phyloP scores from a whole-genome alignment of 176 grass and related monocot species.

The Thinopyrum elongatum region DNA sequence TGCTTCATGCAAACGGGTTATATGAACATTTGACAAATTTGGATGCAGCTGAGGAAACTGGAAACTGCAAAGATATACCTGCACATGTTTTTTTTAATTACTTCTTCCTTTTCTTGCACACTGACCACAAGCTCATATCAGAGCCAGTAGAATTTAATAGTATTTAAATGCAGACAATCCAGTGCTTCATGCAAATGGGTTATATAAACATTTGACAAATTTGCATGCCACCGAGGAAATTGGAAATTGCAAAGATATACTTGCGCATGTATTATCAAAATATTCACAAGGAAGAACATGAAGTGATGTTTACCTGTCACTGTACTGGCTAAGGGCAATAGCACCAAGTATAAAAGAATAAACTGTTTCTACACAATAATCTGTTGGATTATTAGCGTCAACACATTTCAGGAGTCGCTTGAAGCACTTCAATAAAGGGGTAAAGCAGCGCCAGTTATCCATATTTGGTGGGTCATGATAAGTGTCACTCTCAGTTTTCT shows the following conservation, averaged over 20 bases:
- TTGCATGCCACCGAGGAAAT: not conserved
- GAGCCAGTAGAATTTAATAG: slow-evolving; percentile 5
- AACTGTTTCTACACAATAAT: slow-evolving; percentile 63
- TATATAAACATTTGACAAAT: not conserved
- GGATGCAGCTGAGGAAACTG: not conserved
- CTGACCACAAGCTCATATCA: not conserved
- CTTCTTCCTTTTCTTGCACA: not conserved
- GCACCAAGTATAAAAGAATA: slow-evolving; percentile 60
- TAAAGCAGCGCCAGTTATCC: slow-evolving; percentile 44
- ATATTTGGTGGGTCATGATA: slow-evolving; percentile 14
- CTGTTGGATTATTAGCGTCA: slow-evolving; percentile 42
- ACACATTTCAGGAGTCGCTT: slow-evolving; percentile 41
- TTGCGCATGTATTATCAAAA: not conserved
- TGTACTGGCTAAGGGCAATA: slow-evolving; percentile 50
- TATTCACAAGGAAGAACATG: slow-evolving; percentile 19
- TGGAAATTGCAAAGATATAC: slow-evolving; percentile 15
- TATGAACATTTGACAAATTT: not conserved
- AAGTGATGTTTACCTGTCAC: slow-evolving; percentile 58
- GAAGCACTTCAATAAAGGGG: slow-evolving; percentile 45
- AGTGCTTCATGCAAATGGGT: slow-evolving; percentile 6
- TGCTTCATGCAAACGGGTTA: slow-evolving; percentile 8
- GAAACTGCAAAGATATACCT: slow-evolving; percentile 7
- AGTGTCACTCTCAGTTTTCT: slow-evolving; percentile 25
- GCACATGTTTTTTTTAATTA: not conserved
- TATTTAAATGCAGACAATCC: not conserved